Conservation (phyloP, 1,284 basidiomycete species). For the Ceratobasidium sp. region DNA sequence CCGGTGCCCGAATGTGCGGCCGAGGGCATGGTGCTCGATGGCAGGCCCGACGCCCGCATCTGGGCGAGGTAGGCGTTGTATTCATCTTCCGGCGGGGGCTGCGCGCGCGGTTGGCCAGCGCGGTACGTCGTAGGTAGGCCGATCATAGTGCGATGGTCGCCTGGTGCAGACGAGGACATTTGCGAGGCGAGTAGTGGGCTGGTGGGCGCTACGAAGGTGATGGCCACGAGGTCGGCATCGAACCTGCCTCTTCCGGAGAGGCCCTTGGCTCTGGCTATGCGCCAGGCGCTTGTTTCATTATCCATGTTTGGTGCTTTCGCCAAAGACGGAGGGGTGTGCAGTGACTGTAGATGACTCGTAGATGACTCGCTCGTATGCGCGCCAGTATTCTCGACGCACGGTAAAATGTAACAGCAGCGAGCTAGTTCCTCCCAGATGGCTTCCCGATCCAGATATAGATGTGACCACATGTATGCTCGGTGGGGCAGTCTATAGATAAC, state of each 20-base stretch:
- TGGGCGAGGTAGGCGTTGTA: slow-evolving; percentile 19
- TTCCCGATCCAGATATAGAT: too few relatives aligned
- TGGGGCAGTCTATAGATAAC: too few relatives aligned
- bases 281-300: neutral
- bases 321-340: too few relatives aligned
- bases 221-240: neutral
- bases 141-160: slow-evolving; percentile 27
- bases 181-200: neutral
- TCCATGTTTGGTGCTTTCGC: too few relatives aligned
- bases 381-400: too few relatives aligned
- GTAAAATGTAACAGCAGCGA: too few relatives aligned
- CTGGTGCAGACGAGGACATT: neutral
- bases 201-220: neutral
- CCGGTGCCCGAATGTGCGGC: slow-evolving; percentile 8
- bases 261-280: too few relatives aligned
- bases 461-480: too few relatives aligned
- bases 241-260: too few relatives aligned
- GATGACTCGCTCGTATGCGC: too few relatives aligned
- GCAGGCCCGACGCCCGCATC: neutral
- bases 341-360: too few relatives aligned
- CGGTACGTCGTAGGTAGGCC: neutral
- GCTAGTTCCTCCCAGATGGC: too few relatives aligned
- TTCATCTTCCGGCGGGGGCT: neutral
- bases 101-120: neutral
- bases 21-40: slow-evolving; percentile 25